phyloP scores from a whole-genome alignment of 2,329 filamentous ascomycete genomes.

The Penicillium sp. region DNA sequence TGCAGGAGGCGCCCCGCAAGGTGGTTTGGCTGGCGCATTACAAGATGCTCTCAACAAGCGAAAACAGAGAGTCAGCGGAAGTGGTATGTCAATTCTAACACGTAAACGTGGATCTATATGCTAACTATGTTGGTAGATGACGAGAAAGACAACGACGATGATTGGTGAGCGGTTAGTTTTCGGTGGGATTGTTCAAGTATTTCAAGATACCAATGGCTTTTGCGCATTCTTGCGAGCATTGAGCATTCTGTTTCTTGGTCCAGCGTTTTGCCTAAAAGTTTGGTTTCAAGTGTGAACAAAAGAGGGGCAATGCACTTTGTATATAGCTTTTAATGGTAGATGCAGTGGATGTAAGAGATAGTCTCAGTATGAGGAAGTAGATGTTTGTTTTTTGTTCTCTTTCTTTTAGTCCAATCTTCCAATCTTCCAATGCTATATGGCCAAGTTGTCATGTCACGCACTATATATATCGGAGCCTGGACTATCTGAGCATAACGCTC shows the following conservation, averaged over 20 bases:
- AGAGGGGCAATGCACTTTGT: slow-evolving; percentile 12
- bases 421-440: not conserved
- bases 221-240: slow-evolving; percentile 17
- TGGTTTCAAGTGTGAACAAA: slow-evolving; percentile 10
- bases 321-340: slow-evolving; percentile 18
- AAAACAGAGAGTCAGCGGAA: slow-evolving; percentile 91
- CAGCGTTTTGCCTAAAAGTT: slow-evolving; percentile 18
- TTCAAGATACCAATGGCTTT: slow-evolving; percentile 20
- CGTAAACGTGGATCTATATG: not conserved
- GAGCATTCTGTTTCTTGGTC: slow-evolving; percentile 12
- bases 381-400: not conserved
- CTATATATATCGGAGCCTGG: no score
- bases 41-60: slow-evolving; percentile 74
- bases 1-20: slow-evolving; percentile 50
- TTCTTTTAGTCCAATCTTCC: not conserved
- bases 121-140: slow-evolving; percentile 41
- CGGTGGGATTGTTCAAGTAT: slow-evolving; percentile 6
- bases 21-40: slow-evolving; percentile 77
- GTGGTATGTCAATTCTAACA: slow-evolving; percentile 65
- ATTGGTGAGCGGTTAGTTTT: slow-evolving; percentile 37
- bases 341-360: slow-evolving; percentile 7
- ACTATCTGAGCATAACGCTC: no score
- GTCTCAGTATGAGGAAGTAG: not conserved
- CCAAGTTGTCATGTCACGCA: no score
- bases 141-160: slow-evolving; percentile 47